Base-by-base conservation (phyloP, 164 flowering plant genomes). In the Litsea cubeba region DNA sequence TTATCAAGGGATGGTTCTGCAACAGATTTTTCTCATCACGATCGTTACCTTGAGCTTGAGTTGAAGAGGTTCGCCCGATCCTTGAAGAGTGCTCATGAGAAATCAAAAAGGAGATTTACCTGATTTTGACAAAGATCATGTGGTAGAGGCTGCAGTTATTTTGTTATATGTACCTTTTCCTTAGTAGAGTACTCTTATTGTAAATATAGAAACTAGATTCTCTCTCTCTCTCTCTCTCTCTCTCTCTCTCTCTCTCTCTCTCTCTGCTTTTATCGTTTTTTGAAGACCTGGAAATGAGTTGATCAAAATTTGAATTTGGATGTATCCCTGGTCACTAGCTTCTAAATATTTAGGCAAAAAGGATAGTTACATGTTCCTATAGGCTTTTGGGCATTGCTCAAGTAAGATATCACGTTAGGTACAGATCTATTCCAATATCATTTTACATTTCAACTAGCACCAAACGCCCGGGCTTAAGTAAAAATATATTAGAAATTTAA, bases 61-160 rank as follows among this genome's bases (percentile, higher is more conserved):
- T 62, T 93, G 82, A 75, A 73, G 70, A 91, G 90, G 78, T 89
- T 83, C 76, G 97, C 97, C 11, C 84, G 83, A 70, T 94, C 74
- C 70, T 79, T 94, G 70, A 85, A 78, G 76, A 79, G 75, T 26
- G 79, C 88, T 26, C 78, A 76, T 12, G 70, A 26, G 12, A 81
- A 50, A 46, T 5, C 12, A 23, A 84, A 77, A 35, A 77, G 60
- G 73, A 86, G 80, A 15, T 66, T 54, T 67, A 35, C 51, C 46
- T 46, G 17, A 3, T 72, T 35, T 46, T 63, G 58, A 62, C 11
- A 23, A 20, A 11, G 22, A 63, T 46, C 23, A 12, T 66, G 69
- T 8, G 30, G n/a, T 17, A 30, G 35, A 2, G 69, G 46, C 14
- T 8, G 10, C 69, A 63, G 15, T 24, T 18, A 17, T 6, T 30